phyloP scores from a whole-genome alignment of 805 yeast genomes.

The Maudiozyma pseudohumilis region DNA sequence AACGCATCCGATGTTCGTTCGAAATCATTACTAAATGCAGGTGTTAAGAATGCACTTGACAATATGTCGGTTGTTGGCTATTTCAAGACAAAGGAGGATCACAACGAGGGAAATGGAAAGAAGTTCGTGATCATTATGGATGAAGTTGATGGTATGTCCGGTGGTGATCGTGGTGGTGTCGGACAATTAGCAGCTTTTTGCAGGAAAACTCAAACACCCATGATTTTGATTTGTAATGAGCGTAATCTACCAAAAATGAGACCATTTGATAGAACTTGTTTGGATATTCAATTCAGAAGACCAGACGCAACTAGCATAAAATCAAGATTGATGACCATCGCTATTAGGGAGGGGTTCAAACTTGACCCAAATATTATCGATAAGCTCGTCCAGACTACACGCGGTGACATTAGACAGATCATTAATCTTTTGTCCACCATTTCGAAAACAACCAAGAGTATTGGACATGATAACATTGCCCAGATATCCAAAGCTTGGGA shows the following conservation, averaged over 20 bases:
- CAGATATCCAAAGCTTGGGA: slow-evolving; percentile 66
- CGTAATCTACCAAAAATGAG: slow-evolving; percentile 89
- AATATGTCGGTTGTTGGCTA: slow-evolving; percentile 80
- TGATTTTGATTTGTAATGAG: slow-evolving; percentile 90
- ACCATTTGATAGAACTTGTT: slow-evolving; percentile 77
- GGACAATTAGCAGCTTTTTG: slow-evolving; percentile 88
- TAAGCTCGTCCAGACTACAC: slow-evolving; percentile 72
- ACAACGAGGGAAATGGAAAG: slow-evolving; percentile 33
- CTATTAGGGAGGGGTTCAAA: slow-evolving; percentile 71
- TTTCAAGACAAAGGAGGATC: slow-evolving; percentile 35
- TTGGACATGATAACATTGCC: slow-evolving; percentile 50
- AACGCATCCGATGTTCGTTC: slow-evolving; percentile 89
- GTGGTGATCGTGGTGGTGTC: slow-evolving; percentile 98
- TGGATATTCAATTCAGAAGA: slow-evolving; percentile 76
- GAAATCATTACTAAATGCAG: slow-evolving; percentile 60
- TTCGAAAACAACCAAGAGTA: slow-evolving; percentile 55
- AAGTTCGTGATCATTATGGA: slow-evolving; percentile 88
- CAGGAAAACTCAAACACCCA: slow-evolving; percentile 75
- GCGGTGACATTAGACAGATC: slow-evolving; percentile 89
- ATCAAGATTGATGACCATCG: slow-evolving; percentile 82
- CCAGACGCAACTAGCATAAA: slow-evolving; percentile 77
- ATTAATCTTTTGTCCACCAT: slow-evolving; percentile 82
- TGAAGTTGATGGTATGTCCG: slow-evolving; percentile 98
- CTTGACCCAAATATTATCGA: slow-evolving; percentile 75
- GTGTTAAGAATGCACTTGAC: slow-evolving; percentile 59